Evolutionary conservation across 1,139 yeast species (phyloP).

Genomic region (Candida neerlandica): DNA sequence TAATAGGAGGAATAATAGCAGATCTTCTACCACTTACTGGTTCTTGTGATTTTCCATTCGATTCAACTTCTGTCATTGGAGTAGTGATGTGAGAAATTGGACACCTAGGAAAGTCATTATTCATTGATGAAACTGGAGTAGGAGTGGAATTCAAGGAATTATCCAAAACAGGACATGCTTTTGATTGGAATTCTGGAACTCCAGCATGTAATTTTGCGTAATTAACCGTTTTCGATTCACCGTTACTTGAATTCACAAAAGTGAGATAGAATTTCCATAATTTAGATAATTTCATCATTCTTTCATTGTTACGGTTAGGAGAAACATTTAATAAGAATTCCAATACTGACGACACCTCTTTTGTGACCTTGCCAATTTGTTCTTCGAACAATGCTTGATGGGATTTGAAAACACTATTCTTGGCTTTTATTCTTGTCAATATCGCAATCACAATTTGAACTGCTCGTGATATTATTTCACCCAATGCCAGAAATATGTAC

Average conservation of each 20-base stretch:
- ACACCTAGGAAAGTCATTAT: slow-evolving; percentile 24
- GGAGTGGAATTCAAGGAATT: slow-evolving; percentile 8
- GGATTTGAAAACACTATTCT: slow-evolving; percentile 8
- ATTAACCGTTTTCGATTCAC: slow-evolving; percentile 27
- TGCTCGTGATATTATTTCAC: slow-evolving; percentile 35
- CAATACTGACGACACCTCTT: slow-evolving; percentile 6
- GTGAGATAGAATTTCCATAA: slow-evolving; percentile 48
- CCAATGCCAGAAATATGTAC: slow-evolving; percentile 30
- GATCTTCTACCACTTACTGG: slow-evolving; percentile 3
- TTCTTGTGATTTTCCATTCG: neutral
- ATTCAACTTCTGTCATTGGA: slow-evolving; percentile 22
- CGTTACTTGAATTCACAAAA: slow-evolving; percentile 32
- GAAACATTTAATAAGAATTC: slow-evolving; percentile 6
- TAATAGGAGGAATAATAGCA: slow-evolving; percentile 5
- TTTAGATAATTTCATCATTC: slow-evolving; percentile 31
- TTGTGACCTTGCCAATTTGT: slow-evolving; percentile 7
- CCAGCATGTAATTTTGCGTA: slow-evolving; percentile 41
- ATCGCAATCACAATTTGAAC: slow-evolving; percentile 43
- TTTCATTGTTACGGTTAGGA: slow-evolving; percentile 23
- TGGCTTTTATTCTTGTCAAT: slow-evolving; percentile 29
- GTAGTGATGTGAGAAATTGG: slow-evolving; percentile 35
- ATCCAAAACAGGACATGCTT: slow-evolving; percentile 15
- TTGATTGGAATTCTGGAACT: slow-evolving; percentile 29
- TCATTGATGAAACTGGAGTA: slow-evolving; percentile 3
- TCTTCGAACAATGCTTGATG: slow-evolving; percentile 2